Evolutionary conservation across 768 basidiomycete genomes (phyloP).

Genomic region (Tulasnella sp.): DNA sequence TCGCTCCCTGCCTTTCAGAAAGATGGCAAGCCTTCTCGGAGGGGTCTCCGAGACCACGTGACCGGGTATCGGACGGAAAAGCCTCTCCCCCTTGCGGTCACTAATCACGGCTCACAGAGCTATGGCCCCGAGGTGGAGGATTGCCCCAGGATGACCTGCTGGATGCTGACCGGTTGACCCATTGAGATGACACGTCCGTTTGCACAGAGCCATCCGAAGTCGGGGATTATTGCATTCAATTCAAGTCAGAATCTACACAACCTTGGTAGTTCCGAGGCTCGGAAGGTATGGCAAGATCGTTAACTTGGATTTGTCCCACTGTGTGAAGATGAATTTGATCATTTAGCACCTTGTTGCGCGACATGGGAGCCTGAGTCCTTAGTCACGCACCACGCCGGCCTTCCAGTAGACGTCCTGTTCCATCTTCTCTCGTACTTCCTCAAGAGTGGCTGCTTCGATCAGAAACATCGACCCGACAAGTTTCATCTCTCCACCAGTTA

Average conservation of each 20-base stretch:
- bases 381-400: slow-evolving; percentile 41
- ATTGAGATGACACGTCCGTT: not conserved
- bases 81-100: not conserved
- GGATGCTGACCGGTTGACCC: not conserved
- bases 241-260: not conserved
- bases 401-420: slow-evolving; percentile 46
- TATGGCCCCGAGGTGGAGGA: not conserved
- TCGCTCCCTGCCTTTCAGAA: too few relatives aligned
- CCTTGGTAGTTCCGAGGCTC: not conserved
- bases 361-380: not conserved
- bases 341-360: not conserved
- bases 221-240: slow-evolving; percentile 6
- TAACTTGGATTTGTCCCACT: slow-evolving; percentile 60
- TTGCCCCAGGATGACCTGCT: not conserved
- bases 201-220: not conserved
- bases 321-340: not conserved
- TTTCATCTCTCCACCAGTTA: slow-evolving; percentile 49
- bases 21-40: too few relatives aligned
- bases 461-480: slow-evolving; percentile 58
- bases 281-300: slow-evolving; percentile 45
- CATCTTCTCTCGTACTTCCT: slow-evolving; percentile 41
- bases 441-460: slow-evolving; percentile 51
- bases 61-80: not conserved
- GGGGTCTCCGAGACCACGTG: not conserved
- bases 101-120: not conserved